Evolutionary conservation across 1,139 yeast genomes (phyloP).

Genomic region (Pichia terricola): DNA sequence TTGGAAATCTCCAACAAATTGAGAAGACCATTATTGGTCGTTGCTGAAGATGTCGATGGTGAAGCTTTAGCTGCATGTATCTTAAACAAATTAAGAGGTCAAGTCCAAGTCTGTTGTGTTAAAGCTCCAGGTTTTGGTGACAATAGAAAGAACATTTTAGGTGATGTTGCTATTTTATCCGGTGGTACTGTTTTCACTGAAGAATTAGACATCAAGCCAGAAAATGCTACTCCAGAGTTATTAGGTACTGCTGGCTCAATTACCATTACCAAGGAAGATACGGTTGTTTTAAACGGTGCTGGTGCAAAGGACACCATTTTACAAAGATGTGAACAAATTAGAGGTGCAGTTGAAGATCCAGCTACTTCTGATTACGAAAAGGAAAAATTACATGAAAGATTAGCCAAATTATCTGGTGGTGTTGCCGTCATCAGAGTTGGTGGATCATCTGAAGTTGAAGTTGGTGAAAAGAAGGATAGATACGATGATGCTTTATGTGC

Average conservation of each 20-base stretch:
- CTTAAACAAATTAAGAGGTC: slow-evolving; percentile 96
- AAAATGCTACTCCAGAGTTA: slow-evolving; percentile 84
- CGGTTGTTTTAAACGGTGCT: slow-evolving; percentile 91
- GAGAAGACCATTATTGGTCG: slow-evolving; percentile 89
- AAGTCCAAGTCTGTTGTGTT: slow-evolving; percentile 96
- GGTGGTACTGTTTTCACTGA: slow-evolving; percentile 99
- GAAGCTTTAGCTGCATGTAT: slow-evolving; percentile 99
- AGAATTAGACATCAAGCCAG: slow-evolving; percentile 96
- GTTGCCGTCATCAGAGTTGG: slow-evolving; percentile 98
- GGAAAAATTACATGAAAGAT: slow-evolving; percentile 97
- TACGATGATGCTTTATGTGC: slow-evolving; percentile 99
- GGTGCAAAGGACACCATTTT: slow-evolving; percentile 84
- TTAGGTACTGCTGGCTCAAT: slow-evolving; percentile 91
- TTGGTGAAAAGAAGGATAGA: slow-evolving; percentile 99
- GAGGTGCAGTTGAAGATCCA: slow-evolving; percentile 66
- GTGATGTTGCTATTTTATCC: slow-evolving; percentile 93
- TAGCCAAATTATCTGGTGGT: slow-evolving; percentile 98
- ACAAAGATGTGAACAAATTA: slow-evolving; percentile 94
- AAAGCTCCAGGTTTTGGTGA: slow-evolving; percentile 99
- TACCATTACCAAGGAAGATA: slow-evolving; percentile 94
- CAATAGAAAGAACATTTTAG: slow-evolving; percentile 95
- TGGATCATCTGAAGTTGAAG: slow-evolving; percentile 97
- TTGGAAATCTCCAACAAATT: slow-evolving; percentile 89
- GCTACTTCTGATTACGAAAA: slow-evolving; percentile 88
- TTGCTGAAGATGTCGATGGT: slow-evolving; percentile 97